Evolutionary conservation across 495 filamentous ascomycete genomes (phyloP), one percentile per base, ranked within the genome.

Genomic region (Immersiella caudata): DNA sequence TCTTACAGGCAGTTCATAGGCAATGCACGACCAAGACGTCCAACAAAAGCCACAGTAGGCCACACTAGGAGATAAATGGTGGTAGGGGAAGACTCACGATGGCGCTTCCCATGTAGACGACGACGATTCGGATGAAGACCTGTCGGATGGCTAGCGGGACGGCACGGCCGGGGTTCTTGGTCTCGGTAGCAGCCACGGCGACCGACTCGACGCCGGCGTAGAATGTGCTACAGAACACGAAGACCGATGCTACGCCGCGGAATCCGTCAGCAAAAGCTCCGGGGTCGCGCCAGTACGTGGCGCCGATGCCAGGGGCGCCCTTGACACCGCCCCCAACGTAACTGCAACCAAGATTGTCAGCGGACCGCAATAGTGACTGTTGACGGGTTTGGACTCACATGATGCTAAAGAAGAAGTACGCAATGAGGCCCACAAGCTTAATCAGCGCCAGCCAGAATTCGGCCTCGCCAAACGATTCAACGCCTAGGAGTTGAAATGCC

Each of bases 121-220:
- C 86, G 69, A 92, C 71, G 75, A 92, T 93, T 58, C 90, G 89
- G 82, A 85, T 86, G 73, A 92, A 92, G 25, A 90, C 89, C 72
- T 91, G 90, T 67, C 85, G 88, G 65, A 93, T 92, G 1, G 90
- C 90, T 0, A 85, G 81, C 0, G 90, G 90, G 0, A 93, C 86
- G 8, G 89, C 90, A 62, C 83, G 83, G 66, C 88, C 79, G 2
- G 90, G 90, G 74, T 93, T 91, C 70, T 86, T 86, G 35, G 89
- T 90, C 75, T 93, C 90, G 68, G 87, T 90, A 6, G 89, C 90
- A 20, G 90, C 89, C 12, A 93, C 88, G 70, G 89, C 90, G 8
- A 93, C 85, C 54, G 89, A 83, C 70, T 93, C 90, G 11, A 87
- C 87, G n/a, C 90, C 90, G 54, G 89, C 89, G 75, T 92, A 92